Evolutionary conservation across 83 land plant species (phyloP).

Genomic region (Picea mariana): DNA sequence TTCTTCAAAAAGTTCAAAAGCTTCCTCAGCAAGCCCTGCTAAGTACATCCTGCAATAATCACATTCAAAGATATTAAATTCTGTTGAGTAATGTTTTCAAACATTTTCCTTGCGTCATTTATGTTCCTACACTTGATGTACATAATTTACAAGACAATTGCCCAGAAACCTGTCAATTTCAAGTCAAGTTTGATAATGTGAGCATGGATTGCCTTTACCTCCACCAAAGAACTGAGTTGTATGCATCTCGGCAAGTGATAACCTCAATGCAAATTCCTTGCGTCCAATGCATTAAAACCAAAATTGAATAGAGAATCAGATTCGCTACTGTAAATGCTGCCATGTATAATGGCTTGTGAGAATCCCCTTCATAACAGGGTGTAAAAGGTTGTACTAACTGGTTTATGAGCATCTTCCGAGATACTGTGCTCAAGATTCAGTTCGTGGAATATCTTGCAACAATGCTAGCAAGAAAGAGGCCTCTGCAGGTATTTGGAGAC

Average conservation of each 20-base stretch:
- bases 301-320: too few relatives aligned
- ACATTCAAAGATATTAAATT: slow-evolving; percentile 46
- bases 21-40: slow-evolving; percentile 30
- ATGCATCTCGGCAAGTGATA: neutral
- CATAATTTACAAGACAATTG: slow-evolving; percentile 40
- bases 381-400: too few relatives aligned
- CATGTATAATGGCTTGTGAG: too few relatives aligned
- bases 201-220: slow-evolving; percentile 23
- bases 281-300: too few relatives aligned
- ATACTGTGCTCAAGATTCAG: too few relatives aligned
- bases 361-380: too few relatives aligned
- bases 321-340: too few relatives aligned
- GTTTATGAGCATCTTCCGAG: too few relatives aligned
- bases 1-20: slow-evolving; percentile 31
- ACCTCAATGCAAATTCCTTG: neutral
- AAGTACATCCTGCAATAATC: slow-evolving; percentile 39
- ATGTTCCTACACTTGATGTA: slow-evolving; percentile 47
- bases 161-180: slow-evolving; percentile 28
- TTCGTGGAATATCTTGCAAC: too few relatives aligned
- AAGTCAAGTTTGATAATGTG: slow-evolving; percentile 25
- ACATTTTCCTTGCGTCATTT: slow-evolving; percentile 28
- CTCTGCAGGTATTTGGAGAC: neutral
- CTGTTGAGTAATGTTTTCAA: slow-evolving; percentile 31
- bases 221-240: neutral
- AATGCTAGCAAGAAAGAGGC: too few relatives aligned